A percentile compares a stretch with the other conserved stretches of the same genome.
Evolutionary conservation across 306 rosid genomes (phyloP).

Genomic region (Cicer arietinum): DNA sequence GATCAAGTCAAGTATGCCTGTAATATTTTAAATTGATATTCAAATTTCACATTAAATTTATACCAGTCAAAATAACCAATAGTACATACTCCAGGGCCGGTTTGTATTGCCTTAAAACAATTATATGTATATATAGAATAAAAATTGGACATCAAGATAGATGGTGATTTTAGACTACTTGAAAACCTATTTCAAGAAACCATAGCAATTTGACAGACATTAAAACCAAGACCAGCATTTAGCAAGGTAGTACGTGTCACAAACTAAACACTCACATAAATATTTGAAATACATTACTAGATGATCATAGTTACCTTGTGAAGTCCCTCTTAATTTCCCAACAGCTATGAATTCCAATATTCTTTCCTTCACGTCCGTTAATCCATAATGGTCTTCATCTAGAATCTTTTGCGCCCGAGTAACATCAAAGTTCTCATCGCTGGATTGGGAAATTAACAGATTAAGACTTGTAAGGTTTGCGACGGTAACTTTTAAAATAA

Average conservation of each 20-base stretch:
- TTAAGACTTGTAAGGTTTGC: slow-evolving; percentile 16
- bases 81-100: slow-evolving; percentile 27
- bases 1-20: slow-evolving; percentile 17
- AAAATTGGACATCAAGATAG: slow-evolving; percentile 35
- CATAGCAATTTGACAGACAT: slow-evolving; percentile 26
- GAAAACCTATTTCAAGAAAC: slow-evolving; percentile 19
- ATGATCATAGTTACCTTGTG: slow-evolving; percentile 75
- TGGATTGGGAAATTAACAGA: slow-evolving; percentile 53
- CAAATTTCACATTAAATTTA: slow-evolving; percentile 3
- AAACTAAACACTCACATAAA: slow-evolving; percentile 34
- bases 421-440: slow-evolving; percentile 97
- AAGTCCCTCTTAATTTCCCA: slow-evolving; percentile 92
- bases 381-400: slow-evolving; percentile 98
- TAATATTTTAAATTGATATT: slow-evolving; percentile 1
- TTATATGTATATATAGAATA: not conserved
- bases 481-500: slow-evolving; percentile 15
- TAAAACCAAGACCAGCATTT: slow-evolving; percentile 32
- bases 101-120: slow-evolving; percentile 26
- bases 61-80: slow-evolving; percentile 34
- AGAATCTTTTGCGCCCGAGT: slow-evolving; percentile 87
- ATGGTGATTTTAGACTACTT: slow-evolving; percentile 35
- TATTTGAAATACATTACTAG: not conserved
- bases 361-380: slow-evolving; percentile 95
- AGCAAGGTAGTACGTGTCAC: slow-evolving; percentile 14
- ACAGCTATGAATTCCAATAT: slow-evolving; percentile 98